These are phyloP conservation scores for Senna siamea DNA, from an alignment of 306 rosid species.

Conservation along the genomic window DNA sequence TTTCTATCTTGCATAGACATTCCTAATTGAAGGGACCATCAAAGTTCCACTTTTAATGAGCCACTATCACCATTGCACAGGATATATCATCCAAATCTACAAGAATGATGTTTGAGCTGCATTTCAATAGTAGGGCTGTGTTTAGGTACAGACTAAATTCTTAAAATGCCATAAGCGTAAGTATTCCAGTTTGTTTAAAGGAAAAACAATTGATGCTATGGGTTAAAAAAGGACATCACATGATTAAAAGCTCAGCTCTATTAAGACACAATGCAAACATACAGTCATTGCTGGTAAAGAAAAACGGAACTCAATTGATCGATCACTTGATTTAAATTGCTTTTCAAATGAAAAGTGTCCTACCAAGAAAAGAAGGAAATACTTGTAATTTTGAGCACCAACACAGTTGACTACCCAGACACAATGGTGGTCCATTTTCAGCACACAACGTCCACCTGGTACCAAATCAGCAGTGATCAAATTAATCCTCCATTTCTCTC, in stretches of 20 bases:
- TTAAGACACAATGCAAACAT: neutral
- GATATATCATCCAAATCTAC: constrained; percentile 15
- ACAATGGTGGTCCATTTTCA: constrained; percentile 92
- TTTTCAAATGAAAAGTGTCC: constrained; percentile 28
- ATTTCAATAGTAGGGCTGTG: neutral
- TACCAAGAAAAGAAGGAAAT: constrained; percentile 82
- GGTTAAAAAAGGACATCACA: neutral
- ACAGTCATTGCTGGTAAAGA: neutral
- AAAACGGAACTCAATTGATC: neutral
- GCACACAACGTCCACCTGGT: constrained; percentile 80
- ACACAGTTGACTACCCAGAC: constrained; percentile 89
- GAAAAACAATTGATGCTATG: neutral
- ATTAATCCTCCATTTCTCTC: constrained; percentile 2
- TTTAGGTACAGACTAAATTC: neutral
- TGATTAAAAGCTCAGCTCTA: neutral
- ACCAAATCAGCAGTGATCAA: constrained; percentile 10
- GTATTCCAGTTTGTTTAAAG: neutral
- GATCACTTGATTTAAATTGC: neutral
- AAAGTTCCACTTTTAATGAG: neutral
- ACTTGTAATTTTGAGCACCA: constrained; percentile 79
- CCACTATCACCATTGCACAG: neutral
- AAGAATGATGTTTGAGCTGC: neutral
- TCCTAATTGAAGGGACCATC: neutral
- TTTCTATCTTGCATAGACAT: too few species aligned
- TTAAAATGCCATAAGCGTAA: neutral